Base-by-base conservation (phyloP, 345 rosid species). In the Salix brachista region DNA sequence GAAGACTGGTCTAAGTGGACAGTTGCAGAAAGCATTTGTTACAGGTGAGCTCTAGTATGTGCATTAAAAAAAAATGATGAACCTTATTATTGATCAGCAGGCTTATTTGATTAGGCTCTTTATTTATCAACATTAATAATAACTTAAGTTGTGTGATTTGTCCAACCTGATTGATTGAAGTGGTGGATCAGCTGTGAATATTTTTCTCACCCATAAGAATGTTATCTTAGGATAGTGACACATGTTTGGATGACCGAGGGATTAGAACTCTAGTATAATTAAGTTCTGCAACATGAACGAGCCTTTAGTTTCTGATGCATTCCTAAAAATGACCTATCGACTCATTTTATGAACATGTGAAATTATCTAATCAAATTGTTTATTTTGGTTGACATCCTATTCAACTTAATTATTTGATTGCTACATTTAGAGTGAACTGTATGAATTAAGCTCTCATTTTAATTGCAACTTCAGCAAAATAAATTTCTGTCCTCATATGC, bases 1-100 rank as follows among this genome's bases (percentile, higher is more conserved):
- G 98, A 96, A 89, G 83, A 89, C 94, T 64, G 99, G 98, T 80
- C 80, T 96, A 36, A 96, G 98, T 80, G 98, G 95, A 80, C 98
- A 96, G 84, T 83, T 93, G 79, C 99, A 92, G 80, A 96, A 91
- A 85, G 96, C 96, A 75, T 93, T 96, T 73, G 82, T 93, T 71
- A 90, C 97, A 70, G 99, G 99, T 92, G 79, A 70, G 37, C 50
- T 73, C 65, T 36, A 4, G 32, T 37, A 8, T 37, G 26, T 32
- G 42, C 13, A 16, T 44, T 23, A 28, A 34, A 34, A 62, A n/a
- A 17, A 70, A n/a, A 12, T 41, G 25, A 5, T 34, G 48, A 36
- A 69, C 34, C 18, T 71, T 32, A 25, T 65, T 52, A 52, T 30
- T 65, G 39, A 65, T 14, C 34, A 26, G 68, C 19, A 65, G 39